A percentile compares a stretch with the other conserved stretches of the same genome.
These are phyloP conservation scores for Astragalus glycyphyllos DNA, from an alignment of 306 rosid genomes.

Conservation along the genomic window DNA sequence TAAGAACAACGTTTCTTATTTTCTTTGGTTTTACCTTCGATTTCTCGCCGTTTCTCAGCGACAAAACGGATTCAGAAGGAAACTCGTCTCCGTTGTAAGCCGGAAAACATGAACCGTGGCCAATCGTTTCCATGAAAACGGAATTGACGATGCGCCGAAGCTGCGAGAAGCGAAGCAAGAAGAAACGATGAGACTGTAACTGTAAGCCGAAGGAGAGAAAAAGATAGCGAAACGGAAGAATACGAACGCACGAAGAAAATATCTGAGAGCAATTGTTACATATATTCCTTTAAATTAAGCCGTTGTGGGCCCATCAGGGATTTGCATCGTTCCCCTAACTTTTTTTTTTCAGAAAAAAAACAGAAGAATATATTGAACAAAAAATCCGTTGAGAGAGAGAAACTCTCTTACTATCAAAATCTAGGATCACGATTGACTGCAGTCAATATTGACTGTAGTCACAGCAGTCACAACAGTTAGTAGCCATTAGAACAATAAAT, in stretches of 20 bases:
- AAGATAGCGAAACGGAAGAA: neutral
- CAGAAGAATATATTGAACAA: too few species aligned
- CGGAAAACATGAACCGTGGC: neutral
- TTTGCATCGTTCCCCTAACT: too few species aligned
- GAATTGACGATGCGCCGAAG: slow-evolving; percentile 22
- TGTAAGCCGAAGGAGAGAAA: neutral
- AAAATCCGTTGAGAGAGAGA: too few species aligned
- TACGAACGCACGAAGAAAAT: slow-evolving; percentile 33
- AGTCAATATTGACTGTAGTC: too few species aligned
- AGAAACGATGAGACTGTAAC: neutral
- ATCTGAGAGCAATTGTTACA: slow-evolving; percentile 23
- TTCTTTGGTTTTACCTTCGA: slow-evolving; percentile 21
- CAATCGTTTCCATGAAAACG: slow-evolving; percentile 18
- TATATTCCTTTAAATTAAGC: neutral
- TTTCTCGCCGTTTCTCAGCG: slow-evolving; percentile 39
- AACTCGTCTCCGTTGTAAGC: neutral
- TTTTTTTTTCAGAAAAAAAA: too few species aligned
- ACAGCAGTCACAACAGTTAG: too few species aligned
- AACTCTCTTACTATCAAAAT: too few species aligned
- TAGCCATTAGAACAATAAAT: too few species aligned
- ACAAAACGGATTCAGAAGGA: slow-evolving; percentile 42
- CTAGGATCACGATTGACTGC: too few species aligned
- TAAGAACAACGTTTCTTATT: slow-evolving; percentile 25
- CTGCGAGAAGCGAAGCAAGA: slow-evolving; percentile 1
- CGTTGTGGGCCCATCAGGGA: neutral